Percentiles rank a stretch among this genome's conserved stretches.
phyloP scores from a whole-genome alignment of 257 asterid genomes.

The Solanum ossicruentum region DNA sequence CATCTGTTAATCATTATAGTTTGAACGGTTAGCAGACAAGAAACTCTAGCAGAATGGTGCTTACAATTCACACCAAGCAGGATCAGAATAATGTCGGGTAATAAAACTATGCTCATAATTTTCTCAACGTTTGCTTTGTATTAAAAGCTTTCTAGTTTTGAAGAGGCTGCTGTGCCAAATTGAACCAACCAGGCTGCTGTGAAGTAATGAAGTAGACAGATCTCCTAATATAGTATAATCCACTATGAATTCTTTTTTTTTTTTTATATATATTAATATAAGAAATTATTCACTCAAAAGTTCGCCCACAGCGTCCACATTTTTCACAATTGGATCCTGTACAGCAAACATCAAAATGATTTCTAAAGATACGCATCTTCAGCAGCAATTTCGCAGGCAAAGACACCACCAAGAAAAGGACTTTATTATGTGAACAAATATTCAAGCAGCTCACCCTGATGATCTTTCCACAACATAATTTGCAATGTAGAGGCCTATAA shows the following conservation, averaged over 20 bases:
- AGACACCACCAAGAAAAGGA: neutral
- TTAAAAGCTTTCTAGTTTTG: neutral
- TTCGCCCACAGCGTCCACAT: neutral
- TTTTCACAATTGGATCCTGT: neutral
- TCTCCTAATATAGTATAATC: neutral
- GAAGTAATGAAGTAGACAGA: neutral
- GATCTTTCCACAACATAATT: conserved; percentile 98
- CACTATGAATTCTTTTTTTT: neutral
- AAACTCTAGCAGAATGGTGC: neutral
- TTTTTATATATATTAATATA: neutral
- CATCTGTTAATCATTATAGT: conserved; percentile 39
- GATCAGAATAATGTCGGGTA: neutral
- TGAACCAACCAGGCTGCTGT: neutral
- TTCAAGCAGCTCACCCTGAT: conserved; percentile 57
- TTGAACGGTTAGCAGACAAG: neutral
- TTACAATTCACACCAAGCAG: neutral
- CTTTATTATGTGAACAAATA: neutral
- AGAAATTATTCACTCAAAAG: neutral
- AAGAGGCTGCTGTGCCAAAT: neutral
- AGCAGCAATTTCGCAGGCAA: neutral
- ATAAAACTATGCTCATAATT: neutral
- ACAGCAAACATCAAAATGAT: neutral
- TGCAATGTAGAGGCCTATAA: conserved; percentile 95
- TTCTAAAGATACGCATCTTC: neutral
- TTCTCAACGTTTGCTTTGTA: neutral